Conservation (phyloP, 2,329 filamentous ascomycete genomes). For the Bretziella fagacearum region DNA sequence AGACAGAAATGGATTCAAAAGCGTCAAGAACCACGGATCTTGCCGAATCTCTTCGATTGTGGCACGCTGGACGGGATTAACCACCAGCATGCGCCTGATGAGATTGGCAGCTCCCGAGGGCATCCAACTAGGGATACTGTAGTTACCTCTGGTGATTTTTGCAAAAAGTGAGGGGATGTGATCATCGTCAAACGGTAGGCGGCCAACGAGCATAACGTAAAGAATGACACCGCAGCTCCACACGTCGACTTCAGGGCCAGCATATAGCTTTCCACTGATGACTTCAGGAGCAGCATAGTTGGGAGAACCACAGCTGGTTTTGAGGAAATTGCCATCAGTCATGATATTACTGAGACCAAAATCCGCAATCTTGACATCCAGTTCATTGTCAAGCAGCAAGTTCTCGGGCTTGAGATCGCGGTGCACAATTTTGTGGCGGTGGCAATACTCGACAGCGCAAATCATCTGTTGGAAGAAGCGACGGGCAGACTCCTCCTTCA, state of each 20-base stretch:
- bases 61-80: slow-evolving; percentile 85
- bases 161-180: slow-evolving; percentile 95
- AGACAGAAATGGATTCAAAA: slow-evolving; percentile 72
- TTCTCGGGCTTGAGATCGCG: slow-evolving; percentile 97
- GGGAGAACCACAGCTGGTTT: slow-evolving; percentile 93
- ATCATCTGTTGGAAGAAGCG: slow-evolving; percentile 99
- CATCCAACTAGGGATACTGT: slow-evolving; percentile 82
- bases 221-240: slow-evolving; percentile 94
- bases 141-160: slow-evolving; percentile 90
- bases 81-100: slow-evolving; percentile 86
- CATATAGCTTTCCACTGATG: slow-evolving; percentile 93
- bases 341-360: slow-evolving; percentile 99
- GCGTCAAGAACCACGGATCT: slow-evolving; percentile 85
- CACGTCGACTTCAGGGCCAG: slow-evolving; percentile 92
- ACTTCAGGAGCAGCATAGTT: slow-evolving; percentile 98
- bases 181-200: slow-evolving; percentile 92
- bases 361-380: slow-evolving; percentile 98
- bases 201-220: slow-evolving; percentile 64
- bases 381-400: slow-evolving; percentile 77
- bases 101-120: slow-evolving; percentile 64
- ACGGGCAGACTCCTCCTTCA: slow-evolving; percentile 81
- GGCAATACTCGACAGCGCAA: slow-evolving; percentile 96
- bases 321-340: slow-evolving; percentile 98
- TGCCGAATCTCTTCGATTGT: slow-evolving; percentile 85
- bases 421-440: slow-evolving; percentile 97